A percentile compares a stretch with the other conserved stretches of the same genome.
These are phyloP conservation scores for Penicillium turbatum DNA, from an alignment of 495 filamentous ascomycete species.

Conservation along the genomic window DNA sequence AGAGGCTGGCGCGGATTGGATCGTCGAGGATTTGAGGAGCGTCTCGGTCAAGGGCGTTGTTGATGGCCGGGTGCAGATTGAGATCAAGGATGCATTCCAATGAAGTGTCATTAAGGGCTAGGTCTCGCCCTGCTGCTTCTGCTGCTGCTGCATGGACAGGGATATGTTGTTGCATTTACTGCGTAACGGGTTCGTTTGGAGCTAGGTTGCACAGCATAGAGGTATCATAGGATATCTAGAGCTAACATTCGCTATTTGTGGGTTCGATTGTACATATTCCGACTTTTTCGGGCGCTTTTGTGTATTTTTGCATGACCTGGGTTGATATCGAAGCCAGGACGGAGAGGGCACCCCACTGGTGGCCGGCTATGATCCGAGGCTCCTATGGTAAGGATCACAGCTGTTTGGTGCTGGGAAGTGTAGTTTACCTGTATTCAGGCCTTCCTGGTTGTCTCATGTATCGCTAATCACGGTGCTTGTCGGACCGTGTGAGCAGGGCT, in stretches of 20 bases:
- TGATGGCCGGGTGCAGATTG: slow-evolving; percentile 53
- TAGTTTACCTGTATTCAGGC: neutral
- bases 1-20: slow-evolving; percentile 78
- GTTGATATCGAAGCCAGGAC: neutral
- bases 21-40: slow-evolving; percentile 74
- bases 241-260: slow-evolving; percentile 3
- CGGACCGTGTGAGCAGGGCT: neutral
- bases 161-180: neutral
- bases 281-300: neutral
- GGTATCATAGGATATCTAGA: neutral
- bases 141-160: slow-evolving; percentile 2
- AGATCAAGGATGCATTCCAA: slow-evolving; percentile 45
- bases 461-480: neutral
- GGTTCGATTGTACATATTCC: neutral
- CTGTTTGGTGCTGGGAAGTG: neutral
- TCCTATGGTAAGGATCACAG: neutral
- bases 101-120: slow-evolving; percentile 14
- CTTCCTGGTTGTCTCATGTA: neutral
- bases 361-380: too few relatives aligned
- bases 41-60: slow-evolving; percentile 54
- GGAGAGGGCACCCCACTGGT: neutral
- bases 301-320: neutral
- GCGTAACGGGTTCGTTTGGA: slow-evolving; percentile 4
- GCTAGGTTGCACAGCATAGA: slow-evolving; percentile 7
- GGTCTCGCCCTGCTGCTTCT: slow-evolving; percentile 1